Evolutionary conservation across 495 filamentous ascomycete genomes (phyloP), one percentile per base, ranked within the genome.

Genomic region (Penicillium paxilli): DNA sequence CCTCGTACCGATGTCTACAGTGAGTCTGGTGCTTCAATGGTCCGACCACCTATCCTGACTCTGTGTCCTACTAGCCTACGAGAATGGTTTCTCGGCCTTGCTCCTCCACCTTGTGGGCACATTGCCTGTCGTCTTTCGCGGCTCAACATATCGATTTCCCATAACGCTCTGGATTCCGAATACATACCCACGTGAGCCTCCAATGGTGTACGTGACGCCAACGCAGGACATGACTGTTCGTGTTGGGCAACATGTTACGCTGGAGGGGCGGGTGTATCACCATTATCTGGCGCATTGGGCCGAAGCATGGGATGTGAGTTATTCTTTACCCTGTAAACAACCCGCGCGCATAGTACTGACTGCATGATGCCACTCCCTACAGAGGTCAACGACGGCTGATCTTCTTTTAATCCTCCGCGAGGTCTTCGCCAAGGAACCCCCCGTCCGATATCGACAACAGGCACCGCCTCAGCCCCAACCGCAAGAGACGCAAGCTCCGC

Each of bases 1-100:
- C 91, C 92, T n/a, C 83, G 89, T 55, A 98, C 95, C 33, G 91
- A 96, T 66, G 94, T 98, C 46, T 96, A 98, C 72, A 98, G 92
- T 96, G 81, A 62, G 84, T 68, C 11, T 12, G 14, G 16, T 23
- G 4, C 23, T 6, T 42, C 26, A 14, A 33, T 48, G 30, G 22
- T 12, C 22, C 35, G 12, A 24, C 8, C 6, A 1, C 12, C 42
- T 54, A 37, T 2, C 12, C 30, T 9, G 49, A 37, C n/a, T 47
- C 17, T 19, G 21, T 49, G 37, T 21, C 20, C 14, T 12, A 41
- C 14, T 30, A 97, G 92, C 93, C 35, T 93, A 91, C 72, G 91
- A 96, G 61, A 90, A 87, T 73, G 94, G 94, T 58, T 79, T 80
- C 55, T 91, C 91, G 14, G 89, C 92, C 40, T 86, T 98, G 37